Evolutionary conservation across 1,139 yeast species (phyloP).

Genomic region (Diutina scorzettiae): DNA sequence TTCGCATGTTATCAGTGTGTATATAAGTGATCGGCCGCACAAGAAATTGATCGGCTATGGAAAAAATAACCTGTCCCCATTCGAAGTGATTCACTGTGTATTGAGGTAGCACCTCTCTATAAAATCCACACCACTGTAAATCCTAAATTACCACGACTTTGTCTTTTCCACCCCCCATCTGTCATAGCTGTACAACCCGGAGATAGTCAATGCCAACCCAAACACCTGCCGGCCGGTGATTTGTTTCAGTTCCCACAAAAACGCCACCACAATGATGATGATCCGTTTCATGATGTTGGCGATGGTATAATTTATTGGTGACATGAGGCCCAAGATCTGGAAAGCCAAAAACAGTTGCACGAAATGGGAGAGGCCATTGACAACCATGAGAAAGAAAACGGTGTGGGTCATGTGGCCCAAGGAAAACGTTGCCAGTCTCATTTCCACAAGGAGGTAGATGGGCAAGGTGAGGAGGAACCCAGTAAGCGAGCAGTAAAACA

Average conservation of each 20-base stretch:
- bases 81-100: too few species aligned
- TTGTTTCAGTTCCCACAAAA: constrained; percentile 63
- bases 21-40: too few species aligned
- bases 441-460: constrained; percentile 60
- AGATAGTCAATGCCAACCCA: constrained; percentile 60
- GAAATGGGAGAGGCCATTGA: constrained; percentile 76
- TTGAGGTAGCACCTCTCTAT: too few species aligned
- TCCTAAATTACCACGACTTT: too few species aligned
- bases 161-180: constrained; percentile 44
- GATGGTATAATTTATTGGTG: constrained; percentile 85
- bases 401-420: constrained; percentile 21
- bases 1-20: too few species aligned
- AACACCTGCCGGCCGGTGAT: constrained; percentile 42
- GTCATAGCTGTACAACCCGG: constrained; percentile 59
- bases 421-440: constrained; percentile 23
- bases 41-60: too few species aligned
- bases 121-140: too few species aligned
- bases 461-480: constrained; percentile 77
- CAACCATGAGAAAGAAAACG: constrained; percentile 25
- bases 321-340: constrained; percentile 72
- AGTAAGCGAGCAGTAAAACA: constrained; percentile 71
- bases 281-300: constrained; percentile 84
- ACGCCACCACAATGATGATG: constrained; percentile 70
- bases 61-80: too few species aligned
- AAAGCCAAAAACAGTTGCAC: constrained; percentile 80